phyloP scores from a whole-genome alignment of 805 yeast species.

The Candida methanosorbosa region DNA sequence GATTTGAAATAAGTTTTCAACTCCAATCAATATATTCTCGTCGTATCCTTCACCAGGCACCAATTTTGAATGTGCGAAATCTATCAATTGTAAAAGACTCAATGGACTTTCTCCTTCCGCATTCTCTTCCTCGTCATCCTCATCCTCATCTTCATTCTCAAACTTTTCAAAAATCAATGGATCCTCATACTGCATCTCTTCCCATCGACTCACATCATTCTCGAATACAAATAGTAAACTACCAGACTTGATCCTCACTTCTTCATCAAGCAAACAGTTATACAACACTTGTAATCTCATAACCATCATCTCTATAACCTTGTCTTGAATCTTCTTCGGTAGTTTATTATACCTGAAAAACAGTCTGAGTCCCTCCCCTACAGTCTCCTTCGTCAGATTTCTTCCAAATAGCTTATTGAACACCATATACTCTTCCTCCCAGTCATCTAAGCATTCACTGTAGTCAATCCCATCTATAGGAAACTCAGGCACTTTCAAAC shows the following conservation, averaged over 20 bases:
- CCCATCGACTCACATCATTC: slow-evolving; percentile 51
- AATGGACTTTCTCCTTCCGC: slow-evolving; percentile 24
- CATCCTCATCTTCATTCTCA: slow-evolving; percentile 25
- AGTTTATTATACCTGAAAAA: slow-evolving; percentile 34
- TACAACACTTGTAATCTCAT: slow-evolving; percentile 59
- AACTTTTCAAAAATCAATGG: slow-evolving; percentile 17
- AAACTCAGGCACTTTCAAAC: slow-evolving; percentile 14
- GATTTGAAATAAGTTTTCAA: slow-evolving; percentile 47
- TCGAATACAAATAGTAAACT: slow-evolving; percentile 72
- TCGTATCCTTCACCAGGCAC: slow-evolving; percentile 62
- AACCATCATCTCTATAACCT: slow-evolving; percentile 36
- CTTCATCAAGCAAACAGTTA: slow-evolving; percentile 53
- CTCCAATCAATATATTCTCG: slow-evolving; percentile 60
- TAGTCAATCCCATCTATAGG: slow-evolving; percentile 1
- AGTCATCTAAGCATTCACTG: too few relatives aligned
- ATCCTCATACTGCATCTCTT: slow-evolving; percentile 31
- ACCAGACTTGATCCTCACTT: slow-evolving; percentile 60
- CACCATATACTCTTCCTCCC: slow-evolving; percentile 32
- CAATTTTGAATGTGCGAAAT: slow-evolving; percentile 79
- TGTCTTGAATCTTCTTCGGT: slow-evolving; percentile 21
- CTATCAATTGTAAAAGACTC: slow-evolving; percentile 64
- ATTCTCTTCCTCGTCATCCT: slow-evolving; percentile 15
- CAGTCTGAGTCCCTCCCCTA: slow-evolving; percentile 34
- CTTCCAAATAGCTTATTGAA: slow-evolving; percentile 73
- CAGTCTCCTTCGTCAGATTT: slow-evolving; percentile 32